Conservation (phyloP, 2,329 filamentous ascomycete genomes). For the Fusarium begoniae region DNA sequence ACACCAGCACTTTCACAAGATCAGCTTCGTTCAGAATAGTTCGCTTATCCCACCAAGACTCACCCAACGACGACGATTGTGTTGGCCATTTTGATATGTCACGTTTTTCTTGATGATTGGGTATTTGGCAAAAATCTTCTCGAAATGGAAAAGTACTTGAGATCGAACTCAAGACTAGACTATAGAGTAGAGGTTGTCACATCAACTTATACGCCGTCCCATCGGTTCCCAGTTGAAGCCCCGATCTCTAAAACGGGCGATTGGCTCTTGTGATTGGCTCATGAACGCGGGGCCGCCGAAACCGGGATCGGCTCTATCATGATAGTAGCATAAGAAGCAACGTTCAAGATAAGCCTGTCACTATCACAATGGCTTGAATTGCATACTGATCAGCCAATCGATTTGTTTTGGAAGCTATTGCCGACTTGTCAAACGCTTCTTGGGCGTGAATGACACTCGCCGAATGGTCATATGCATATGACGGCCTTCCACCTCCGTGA, state of each 20-base stretch:
- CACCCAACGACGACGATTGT: constrained; percentile 49
- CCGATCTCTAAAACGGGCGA: constrained; percentile 10
- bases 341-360: constrained; percentile 10
- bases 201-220: constrained; percentile 11
- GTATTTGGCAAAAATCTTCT: not conserved
- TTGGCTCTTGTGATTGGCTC: constrained; percentile 20
- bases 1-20: constrained; percentile 55
- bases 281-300: constrained; percentile 11
- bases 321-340: not conserved
- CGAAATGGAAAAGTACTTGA: not conserved
- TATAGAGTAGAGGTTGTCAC: not conserved
- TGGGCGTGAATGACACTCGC: constrained; percentile 29
- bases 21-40: not conserved
- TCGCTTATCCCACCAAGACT: constrained; percentile 7
- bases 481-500: constrained; percentile 19
- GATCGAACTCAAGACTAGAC: not conserved
- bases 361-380: not conserved
- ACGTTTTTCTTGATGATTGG: not conserved
- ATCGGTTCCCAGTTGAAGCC: constrained; percentile 26
- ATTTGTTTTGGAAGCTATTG: not conserved
- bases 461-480: not conserved
- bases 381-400: constrained; percentile 2
- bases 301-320: not conserved
- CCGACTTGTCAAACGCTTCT: not conserved
- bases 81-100: constrained; percentile 40